phyloP scores from a whole-genome alignment of 495 filamentous ascomycete genomes.

The Niebla homalea region DNA sequence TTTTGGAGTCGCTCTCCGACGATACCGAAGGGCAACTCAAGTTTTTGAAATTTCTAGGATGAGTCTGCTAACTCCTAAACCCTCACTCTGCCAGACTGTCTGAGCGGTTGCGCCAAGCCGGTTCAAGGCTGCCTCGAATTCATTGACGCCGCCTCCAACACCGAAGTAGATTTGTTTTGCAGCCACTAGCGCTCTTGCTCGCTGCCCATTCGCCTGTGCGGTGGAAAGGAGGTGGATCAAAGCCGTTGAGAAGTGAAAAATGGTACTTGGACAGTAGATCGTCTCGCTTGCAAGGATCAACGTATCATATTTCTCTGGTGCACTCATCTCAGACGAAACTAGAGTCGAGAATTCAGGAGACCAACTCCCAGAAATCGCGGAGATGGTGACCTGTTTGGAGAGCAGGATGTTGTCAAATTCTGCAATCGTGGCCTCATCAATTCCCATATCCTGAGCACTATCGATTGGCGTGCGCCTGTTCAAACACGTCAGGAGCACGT shows the following conservation, averaged over 20 bases:
- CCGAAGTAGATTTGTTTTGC: slow-evolving; percentile 95
- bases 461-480: slow-evolving; percentile 21
- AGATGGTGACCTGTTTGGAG: slow-evolving; percentile 43
- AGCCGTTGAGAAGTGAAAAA: slow-evolving; percentile 59
- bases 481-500: slow-evolving; percentile 76
- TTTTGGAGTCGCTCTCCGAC: neutral
- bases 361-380: slow-evolving; percentile 79
- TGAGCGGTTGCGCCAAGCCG: slow-evolving; percentile 41
- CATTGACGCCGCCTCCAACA: slow-evolving; percentile 84
- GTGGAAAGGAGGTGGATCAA: slow-evolving; percentile 49
- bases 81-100: slow-evolving; percentile 48
- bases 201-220: slow-evolving; percentile 23
- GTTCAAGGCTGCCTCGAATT: slow-evolving; percentile 56
- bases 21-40: too few species aligned
- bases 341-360: slow-evolving; percentile 50
- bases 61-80: slow-evolving; percentile 39
- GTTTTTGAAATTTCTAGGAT: slow-evolving; percentile 26
- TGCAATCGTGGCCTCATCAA: slow-evolving; percentile 47
- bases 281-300: slow-evolving; percentile 82
- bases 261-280: slow-evolving; percentile 75
- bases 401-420: slow-evolving; percentile 49
- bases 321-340: slow-evolving; percentile 17
- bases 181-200: slow-evolving; percentile 59
- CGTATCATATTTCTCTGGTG: slow-evolving; percentile 18
- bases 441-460: slow-evolving; percentile 52